Base-by-base conservation (phyloP, 306 rosid genomes). In the Prosopis cineraria region DNA sequence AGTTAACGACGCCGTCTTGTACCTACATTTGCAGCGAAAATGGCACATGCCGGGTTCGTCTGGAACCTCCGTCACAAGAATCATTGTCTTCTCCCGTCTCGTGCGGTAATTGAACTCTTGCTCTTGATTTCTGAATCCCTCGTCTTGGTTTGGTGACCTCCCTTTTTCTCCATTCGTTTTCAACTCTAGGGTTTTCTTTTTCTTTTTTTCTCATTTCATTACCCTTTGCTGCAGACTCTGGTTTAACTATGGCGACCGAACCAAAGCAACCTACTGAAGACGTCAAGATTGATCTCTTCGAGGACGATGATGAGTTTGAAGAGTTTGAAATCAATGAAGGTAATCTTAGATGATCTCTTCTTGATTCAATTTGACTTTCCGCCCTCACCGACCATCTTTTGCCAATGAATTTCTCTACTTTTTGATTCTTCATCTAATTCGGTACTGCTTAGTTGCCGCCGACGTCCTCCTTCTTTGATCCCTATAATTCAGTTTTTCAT, bases 251-350 rank as follows among this genome's bases (percentile, higher is more conserved):
- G 97, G 96, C 96, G 68, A 74, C 90, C 10, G 97, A 92, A 78
- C 78, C 93, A 36, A 88, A 93, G 73, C 85, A 79, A 1, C 83
- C 83, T 17, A 70, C 91, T 3, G 96, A 93, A 58, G 98, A 86
- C 44, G 86, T 88, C 55, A 93, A 93, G 96, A 80, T 90, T 76
- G 98, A 93, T 77, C 92, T 93, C 68, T 90, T 93, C 72, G 96
- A 93, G 78, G 96, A 93, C 64, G 98, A 93, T 31, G 98, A 90
- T 30, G 98, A 93, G 72, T 93, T 93, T 73, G 94, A 93, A 44
- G 97, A 93, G 89, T 93, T 92, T 78, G 94, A 93, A 44, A 84
- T 89, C 81, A 84, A 88, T 44, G 93, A 88, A 85, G 96, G 97
- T 90, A 53, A 29, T 40, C 13, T 9, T 7, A 25, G 40, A 29